Conservation (phyloP, 495 filamentous ascomycete species). For the Gamarada debralockiae region DNA sequence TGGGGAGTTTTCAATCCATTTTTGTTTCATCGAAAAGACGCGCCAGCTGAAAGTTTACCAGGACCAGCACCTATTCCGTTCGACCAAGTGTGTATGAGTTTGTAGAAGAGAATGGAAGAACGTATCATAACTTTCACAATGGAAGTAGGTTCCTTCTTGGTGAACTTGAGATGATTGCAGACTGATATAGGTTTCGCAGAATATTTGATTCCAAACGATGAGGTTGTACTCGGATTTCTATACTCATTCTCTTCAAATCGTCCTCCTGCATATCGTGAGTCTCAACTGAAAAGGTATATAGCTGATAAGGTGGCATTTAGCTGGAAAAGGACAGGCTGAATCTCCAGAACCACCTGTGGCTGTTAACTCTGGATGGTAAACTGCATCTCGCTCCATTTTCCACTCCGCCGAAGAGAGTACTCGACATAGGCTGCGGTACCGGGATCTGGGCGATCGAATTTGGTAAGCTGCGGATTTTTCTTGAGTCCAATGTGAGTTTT, state of each 20-base stretch:
- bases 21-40: no score
- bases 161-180: neutral
- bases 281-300: neutral
- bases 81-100: conserved; percentile 25
- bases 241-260: no score
- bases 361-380: conserved; percentile 41
- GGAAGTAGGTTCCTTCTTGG: conserved; percentile 19
- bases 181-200: conserved; percentile 7
- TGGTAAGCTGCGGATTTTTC: neutral
- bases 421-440: neutral
- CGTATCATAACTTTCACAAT: conserved; percentile 24
- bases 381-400: conserved; percentile 39
- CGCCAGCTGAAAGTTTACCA: neutral
- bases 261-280: no score
- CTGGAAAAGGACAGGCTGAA: conserved; percentile 11
- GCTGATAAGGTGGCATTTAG: neutral
- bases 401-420: conserved; percentile 12
- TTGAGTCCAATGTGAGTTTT: no score
- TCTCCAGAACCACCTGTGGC: conserved; percentile 44
- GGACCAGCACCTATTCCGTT: conserved; percentile 12
- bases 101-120: conserved; percentile 28
- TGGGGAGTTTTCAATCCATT: neutral
- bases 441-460: conserved; percentile 2
- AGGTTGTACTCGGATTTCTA: neutral
- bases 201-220: conserved; percentile 25